Evolutionary conservation across 768 basidiomycete genomes (phyloP).

Genomic region (Panellus pusillus): DNA sequence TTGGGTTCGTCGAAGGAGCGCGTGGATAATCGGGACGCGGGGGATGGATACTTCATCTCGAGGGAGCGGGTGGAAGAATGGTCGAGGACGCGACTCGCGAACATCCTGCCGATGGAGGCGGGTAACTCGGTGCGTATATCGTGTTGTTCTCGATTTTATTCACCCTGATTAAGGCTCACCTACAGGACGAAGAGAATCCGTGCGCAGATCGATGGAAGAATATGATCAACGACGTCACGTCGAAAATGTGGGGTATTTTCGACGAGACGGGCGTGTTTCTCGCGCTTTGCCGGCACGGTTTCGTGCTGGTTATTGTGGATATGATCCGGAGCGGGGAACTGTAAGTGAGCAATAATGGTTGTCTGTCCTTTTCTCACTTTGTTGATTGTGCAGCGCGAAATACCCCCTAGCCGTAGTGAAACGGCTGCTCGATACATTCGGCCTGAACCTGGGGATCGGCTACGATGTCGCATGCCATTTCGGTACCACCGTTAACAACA

Average conservation of each 20-base stretch:
- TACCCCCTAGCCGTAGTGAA: constrained; percentile 10
- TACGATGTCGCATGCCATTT: constrained; percentile 23
- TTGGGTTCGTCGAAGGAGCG: constrained; percentile 23
- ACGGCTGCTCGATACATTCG: constrained; percentile 5
- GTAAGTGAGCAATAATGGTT: constrained; percentile 29
- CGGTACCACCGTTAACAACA: constrained; percentile 6
- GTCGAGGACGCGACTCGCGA: constrained; percentile 5
- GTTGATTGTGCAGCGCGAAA: constrained; percentile 7
- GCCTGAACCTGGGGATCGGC: background rate
- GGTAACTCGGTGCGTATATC: background rate
- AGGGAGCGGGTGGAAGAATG: constrained; percentile 1
- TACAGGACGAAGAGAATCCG: constrained; percentile 2
- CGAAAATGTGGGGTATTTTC: constrained; percentile 36
- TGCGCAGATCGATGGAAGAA: constrained; percentile 13
- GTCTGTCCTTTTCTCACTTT: background rate
- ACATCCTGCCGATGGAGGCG: background rate
- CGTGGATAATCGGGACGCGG: background rate
- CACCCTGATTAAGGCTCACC: background rate
- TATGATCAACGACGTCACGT: constrained; percentile 11
- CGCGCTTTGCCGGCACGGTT: constrained; percentile 35
- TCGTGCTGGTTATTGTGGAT: constrained; percentile 32
- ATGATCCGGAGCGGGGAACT: constrained; percentile 38
- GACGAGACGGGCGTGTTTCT: constrained; percentile 40
- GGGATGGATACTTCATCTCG: background rate
- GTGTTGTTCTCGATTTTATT: background rate